phyloP scores from a whole-genome alignment of 2,329 filamentous ascomycete genomes.

The Didymella glomerata region DNA sequence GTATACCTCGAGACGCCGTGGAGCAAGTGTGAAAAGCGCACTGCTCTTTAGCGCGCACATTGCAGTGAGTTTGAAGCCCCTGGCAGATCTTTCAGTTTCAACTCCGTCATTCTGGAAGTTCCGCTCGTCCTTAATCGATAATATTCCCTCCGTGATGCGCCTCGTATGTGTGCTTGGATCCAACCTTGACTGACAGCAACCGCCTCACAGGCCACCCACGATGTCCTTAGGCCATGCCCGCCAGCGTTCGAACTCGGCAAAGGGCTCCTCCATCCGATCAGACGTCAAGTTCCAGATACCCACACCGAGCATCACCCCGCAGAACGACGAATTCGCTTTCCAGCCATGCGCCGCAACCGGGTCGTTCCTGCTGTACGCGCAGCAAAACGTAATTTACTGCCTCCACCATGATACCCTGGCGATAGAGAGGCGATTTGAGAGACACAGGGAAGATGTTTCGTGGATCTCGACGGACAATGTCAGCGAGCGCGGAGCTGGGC shows the following conservation, averaged over 20 bases:
- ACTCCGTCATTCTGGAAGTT: slow-evolving; percentile 35
- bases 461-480: slow-evolving; percentile 90
- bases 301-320: slow-evolving; percentile 55
- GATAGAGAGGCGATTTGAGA: slow-evolving; percentile 84
- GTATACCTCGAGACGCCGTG: slow-evolving; percentile 50
- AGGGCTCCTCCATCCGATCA: slow-evolving; percentile 47
- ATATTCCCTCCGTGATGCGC: slow-evolving; percentile 43
- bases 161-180: slow-evolving; percentile 30
- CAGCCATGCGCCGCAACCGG: slow-evolving; percentile 91
- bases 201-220: slow-evolving; percentile 40
- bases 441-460: slow-evolving; percentile 82
- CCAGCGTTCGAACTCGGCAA: slow-evolving; percentile 52
- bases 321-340: slow-evolving; percentile 65
- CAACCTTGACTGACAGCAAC: slow-evolving; percentile 42
- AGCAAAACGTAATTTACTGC: slow-evolving; percentile 83
- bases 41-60: slow-evolving; percentile 47
- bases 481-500: slow-evolving; percentile 83
- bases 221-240: slow-evolving; percentile 57
- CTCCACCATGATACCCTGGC: slow-evolving; percentile 92
- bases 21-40: slow-evolving; percentile 45
- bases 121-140: slow-evolving; percentile 40
- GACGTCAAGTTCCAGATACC: slow-evolving; percentile 52
- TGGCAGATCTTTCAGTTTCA: slow-evolving; percentile 38
- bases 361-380: slow-evolving; percentile 86
- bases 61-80: slow-evolving; percentile 50